These are phyloP conservation scores for Pythium utonaiense DNA, from an alignment of 352 stramenopile species.

Conservation along the genomic window DNA sequence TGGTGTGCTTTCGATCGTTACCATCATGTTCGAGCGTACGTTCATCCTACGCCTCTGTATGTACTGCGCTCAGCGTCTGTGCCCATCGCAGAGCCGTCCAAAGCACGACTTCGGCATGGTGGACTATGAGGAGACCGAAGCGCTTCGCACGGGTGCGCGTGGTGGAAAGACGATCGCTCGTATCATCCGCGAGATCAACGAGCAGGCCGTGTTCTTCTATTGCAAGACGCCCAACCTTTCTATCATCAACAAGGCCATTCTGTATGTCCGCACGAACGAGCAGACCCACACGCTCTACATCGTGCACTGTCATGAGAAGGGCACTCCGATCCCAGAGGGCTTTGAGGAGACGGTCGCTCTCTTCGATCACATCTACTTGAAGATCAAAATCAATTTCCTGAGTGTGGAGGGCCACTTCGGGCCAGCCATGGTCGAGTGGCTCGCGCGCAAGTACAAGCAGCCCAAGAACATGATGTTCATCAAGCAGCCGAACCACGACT, in stretches of 20 bases:
- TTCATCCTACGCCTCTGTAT: constrained; percentile 82
- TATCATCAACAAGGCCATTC: constrained; percentile 93
- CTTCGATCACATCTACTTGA: constrained; percentile 94
- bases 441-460: constrained; percentile 86
- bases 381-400: constrained; percentile 93
- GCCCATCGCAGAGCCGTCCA: constrained; percentile 47
- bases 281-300: constrained; percentile 90
- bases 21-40: constrained; percentile 88
- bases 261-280: constrained; percentile 94
- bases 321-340: constrained; percentile 49
- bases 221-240: constrained; percentile 91
- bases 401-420: constrained; percentile 84
- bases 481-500: constrained; percentile 93
- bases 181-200: constrained; percentile 82
- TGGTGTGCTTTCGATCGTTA: constrained; percentile 73
- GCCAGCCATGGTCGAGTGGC: constrained; percentile 90
- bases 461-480: constrained; percentile 97
- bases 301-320: constrained; percentile 85
- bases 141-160: constrained; percentile 67
- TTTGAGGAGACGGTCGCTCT: constrained; percentile 88
- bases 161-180: constrained; percentile 84
- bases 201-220: constrained; percentile 93
- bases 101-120: constrained; percentile 27
- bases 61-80: constrained; percentile 74
- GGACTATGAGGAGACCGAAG: constrained; percentile 45